Evolutionary conservation across 768 basidiomycete genomes (phyloP).

Genomic region (Serendipita sp.): DNA sequence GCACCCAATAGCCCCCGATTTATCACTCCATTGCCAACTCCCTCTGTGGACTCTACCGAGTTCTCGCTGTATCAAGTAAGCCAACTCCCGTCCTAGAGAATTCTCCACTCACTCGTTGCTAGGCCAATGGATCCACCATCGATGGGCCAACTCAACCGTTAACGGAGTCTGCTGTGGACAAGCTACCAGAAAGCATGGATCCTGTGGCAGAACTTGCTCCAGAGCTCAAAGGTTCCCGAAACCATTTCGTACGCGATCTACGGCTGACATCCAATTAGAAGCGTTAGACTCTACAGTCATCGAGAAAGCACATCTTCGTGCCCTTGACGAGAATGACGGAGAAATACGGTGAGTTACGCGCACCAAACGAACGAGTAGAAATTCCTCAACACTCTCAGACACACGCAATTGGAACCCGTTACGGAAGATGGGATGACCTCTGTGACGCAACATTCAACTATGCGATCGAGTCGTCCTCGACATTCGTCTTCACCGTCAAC

Average conservation of each 20-base stretch:
- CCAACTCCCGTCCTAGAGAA: not conserved
- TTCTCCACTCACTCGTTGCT: too few species aligned
- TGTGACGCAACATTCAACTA: not conserved
- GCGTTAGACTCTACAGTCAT: not conserved
- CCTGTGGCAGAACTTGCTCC: not conserved
- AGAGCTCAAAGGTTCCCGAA: not conserved
- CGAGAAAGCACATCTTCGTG: not conserved
- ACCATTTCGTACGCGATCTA: not conserved
- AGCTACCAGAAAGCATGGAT: not conserved
- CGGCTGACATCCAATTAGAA: not conserved
- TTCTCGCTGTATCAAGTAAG: not conserved
- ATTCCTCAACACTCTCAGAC: not conserved
- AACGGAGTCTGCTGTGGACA: not conserved
- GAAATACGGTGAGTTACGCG: not conserved
- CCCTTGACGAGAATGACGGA: not conserved
- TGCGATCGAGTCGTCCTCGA: not conserved
- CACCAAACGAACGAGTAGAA: not conserved
- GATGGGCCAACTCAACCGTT: not conserved
- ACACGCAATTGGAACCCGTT: not conserved
- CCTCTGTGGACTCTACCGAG: not conserved
- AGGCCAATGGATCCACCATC: too few species aligned
- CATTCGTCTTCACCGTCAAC: not conserved
- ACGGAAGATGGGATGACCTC: not conserved
- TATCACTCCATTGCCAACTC: not conserved
- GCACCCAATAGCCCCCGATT: not conserved